Base-by-base conservation (phyloP, 306 rosid genomes). In the Calophaca sinica region DNA sequence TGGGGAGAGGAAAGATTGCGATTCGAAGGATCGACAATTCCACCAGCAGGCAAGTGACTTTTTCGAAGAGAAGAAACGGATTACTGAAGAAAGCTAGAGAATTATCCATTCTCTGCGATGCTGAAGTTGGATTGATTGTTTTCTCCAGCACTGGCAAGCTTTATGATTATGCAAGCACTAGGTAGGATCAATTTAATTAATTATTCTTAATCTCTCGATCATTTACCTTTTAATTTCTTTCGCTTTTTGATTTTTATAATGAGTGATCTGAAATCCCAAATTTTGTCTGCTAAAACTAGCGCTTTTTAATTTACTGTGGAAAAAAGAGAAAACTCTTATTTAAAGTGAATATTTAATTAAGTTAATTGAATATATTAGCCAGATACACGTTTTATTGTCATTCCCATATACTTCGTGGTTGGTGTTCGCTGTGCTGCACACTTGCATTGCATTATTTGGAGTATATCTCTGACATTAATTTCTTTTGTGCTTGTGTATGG, bases 131-230 rank as follows among this genome's bases (percentile, higher is more conserved):
- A 69, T 81, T 84, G 78, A 78, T 81, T 26, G 85, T 81, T 2
- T 84, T 84, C 55, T 84, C 88, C 12, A 84, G 88, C 81, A 84
- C 88, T 2, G 75, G 83, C 12, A 84, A 74, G 83, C 88, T 84
- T 29, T 78, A 78, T 69, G 88, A 84, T 2, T 84, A 68, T 63
- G 74, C 88, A 68, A 84, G 85, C 79, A 68, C 88, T 36, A 81
- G 88, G 88, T 84, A 75, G 0, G 10, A 29, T 51, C 9, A 5
- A 12, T 75, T 52, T 61, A 29, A 29, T n/a, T 42, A 9, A 20
- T 20, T 38, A 28, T 20, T 20, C 26, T 50, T 15, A 41, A 44
- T 50, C 9, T 20, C 31, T 55, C 52, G 2, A 14, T 63, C 10
- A 2, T 62, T 52, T 20, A 7, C 4, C 2, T 13, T 44, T 9